Percentiles rank a stretch among this genome's conserved stretches.
These are phyloP conservation scores for Teunomyces panamensis DNA, from an alignment of 805 yeast species.

Conservation along the genomic window DNA sequence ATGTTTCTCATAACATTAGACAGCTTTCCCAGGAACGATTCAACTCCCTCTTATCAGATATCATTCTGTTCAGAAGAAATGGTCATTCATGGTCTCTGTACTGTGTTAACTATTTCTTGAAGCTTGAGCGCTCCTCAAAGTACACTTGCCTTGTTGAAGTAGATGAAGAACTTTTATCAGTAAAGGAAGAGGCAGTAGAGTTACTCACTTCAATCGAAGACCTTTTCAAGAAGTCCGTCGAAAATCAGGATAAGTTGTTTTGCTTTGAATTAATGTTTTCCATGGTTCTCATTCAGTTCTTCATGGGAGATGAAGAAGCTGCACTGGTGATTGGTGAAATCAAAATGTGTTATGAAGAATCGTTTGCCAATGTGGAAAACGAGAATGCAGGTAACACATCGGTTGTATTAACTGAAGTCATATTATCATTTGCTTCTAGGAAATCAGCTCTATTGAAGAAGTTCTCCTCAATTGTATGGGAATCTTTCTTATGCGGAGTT, in stretches of 20 bases:
- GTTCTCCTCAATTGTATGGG: constrained; percentile 40
- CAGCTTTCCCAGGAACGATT: constrained; percentile 58
- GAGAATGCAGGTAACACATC: constrained; percentile 34
- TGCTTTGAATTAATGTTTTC: constrained; percentile 79
- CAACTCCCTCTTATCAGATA: constrained; percentile 62
- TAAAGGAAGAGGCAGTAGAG: constrained; percentile 48
- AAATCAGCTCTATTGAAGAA: constrained; percentile 36
- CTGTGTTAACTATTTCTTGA: constrained; percentile 39
- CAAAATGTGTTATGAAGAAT: constrained; percentile 52
- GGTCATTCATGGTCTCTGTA: constrained; percentile 62
- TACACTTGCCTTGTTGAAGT: constrained; percentile 33
- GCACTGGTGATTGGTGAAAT: constrained; percentile 72
- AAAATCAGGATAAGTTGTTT: constrained; percentile 43
- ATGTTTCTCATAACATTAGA: constrained; percentile 33
- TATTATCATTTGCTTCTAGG: constrained; percentile 43
- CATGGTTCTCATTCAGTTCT: constrained; percentile 72
- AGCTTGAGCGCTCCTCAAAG: constrained; percentile 21
- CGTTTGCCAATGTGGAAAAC: constrained; percentile 27
- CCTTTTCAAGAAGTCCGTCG: constrained; percentile 33
- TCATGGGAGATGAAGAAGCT: constrained; percentile 75
- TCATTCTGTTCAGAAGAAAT: constrained; percentile 43
- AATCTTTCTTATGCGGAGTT: constrained; percentile 32
- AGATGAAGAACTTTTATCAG: constrained; percentile 54
- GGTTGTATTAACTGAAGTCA: constrained; percentile 40
- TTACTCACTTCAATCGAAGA: constrained; percentile 36